Percentiles rank a stretch among this genome's conserved stretches.
These are phyloP conservation scores for Panus rudis DNA, from an alignment of 768 basidiomycete species.

Conservation along the genomic window DNA sequence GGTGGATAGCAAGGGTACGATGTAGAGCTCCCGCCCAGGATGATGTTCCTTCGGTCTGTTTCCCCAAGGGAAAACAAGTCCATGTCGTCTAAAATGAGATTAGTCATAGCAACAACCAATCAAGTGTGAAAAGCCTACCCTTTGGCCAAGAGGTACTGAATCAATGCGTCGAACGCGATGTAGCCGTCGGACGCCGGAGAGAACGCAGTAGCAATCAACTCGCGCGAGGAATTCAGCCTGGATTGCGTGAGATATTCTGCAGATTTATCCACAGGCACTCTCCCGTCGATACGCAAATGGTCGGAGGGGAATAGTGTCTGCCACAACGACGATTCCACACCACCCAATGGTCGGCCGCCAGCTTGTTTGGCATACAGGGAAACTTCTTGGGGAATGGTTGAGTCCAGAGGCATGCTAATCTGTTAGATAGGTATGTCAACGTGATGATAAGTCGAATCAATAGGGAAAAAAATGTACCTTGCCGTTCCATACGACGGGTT, in stretches of 20 bases:
- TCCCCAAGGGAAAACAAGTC: slow-evolving; percentile 84
- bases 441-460: slow-evolving; percentile 2
- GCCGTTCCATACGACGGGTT: slow-evolving; percentile 65
- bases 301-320: slow-evolving; percentile 66
- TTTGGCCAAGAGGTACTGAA: slow-evolving; percentile 64
- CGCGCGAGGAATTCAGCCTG: slow-evolving; percentile 68
- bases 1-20: slow-evolving; percentile 64
- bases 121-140: slow-evolving; percentile 40
- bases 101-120: slow-evolving; percentile 4
- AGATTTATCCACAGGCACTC: slow-evolving; percentile 72
- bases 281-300: slow-evolving; percentile 72
- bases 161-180: slow-evolving; percentile 46
- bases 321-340: slow-evolving; percentile 64
- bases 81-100: slow-evolving; percentile 57
- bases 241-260: slow-evolving; percentile 73
- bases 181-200: slow-evolving; percentile 42
- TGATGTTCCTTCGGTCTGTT: slow-evolving; percentile 61
- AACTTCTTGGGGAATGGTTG: slow-evolving; percentile 59
- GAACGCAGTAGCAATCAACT: slow-evolving; percentile 74
- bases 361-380: slow-evolving; percentile 67
- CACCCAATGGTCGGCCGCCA: slow-evolving; percentile 60
- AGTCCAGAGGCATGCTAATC: slow-evolving; percentile 79
- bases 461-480: slow-evolving; percentile 40
- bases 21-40: slow-evolving; percentile 82
- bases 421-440: slow-evolving; percentile 25